These are phyloP conservation scores for Mycena rebaudengoi DNA, from an alignment of 768 basidiomycete genomes.

Conservation along the genomic window DNA sequence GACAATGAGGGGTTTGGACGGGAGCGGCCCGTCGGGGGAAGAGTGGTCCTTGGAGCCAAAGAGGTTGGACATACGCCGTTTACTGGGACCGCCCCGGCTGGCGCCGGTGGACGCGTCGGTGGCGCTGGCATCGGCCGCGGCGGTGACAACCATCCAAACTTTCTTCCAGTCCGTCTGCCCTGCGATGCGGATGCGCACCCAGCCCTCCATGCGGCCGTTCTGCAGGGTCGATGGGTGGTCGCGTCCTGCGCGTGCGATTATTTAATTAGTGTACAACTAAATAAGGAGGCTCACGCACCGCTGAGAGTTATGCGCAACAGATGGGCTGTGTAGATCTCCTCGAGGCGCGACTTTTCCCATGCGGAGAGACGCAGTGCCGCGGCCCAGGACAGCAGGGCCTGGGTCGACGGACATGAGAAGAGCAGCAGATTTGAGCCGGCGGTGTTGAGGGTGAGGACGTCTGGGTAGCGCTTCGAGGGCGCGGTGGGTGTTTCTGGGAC, in stretches of 20 bases:
- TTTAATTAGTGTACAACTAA: too few species aligned
- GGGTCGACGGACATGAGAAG: conserved; percentile 83
- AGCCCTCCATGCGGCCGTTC: conserved; percentile 86
- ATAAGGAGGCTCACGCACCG: conserved; percentile 43
- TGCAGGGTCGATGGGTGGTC: conserved; percentile 69
- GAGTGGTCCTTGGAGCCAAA: conserved; percentile 61
- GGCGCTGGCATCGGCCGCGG: conserved; percentile 46
- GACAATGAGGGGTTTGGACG: conserved; percentile 51
- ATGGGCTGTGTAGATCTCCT: conserved; percentile 98
- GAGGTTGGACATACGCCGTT: conserved; percentile 74
- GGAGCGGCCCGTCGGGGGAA: conserved; percentile 37
- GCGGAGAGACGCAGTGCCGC: conserved; percentile 88
- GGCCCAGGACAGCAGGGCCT: conserved; percentile 86
- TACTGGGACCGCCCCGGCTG: conserved; percentile 42
- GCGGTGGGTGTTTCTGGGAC: conserved; percentile 59
- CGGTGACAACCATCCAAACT: conserved; percentile 82
- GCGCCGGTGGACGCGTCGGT: conserved; percentile 35
- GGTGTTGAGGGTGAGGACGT: conserved; percentile 92
- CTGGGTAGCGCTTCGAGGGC: conserved; percentile 68
- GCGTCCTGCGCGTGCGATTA: too few species aligned
- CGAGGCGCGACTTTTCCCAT: conserved; percentile 95
- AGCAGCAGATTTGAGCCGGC: conserved; percentile 91
- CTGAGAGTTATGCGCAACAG: conserved; percentile 80
- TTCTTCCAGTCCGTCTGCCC: conserved; percentile 98
- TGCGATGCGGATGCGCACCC: conserved; percentile 89